These are phyloP conservation scores for Penicilliopsis zonata DNA, from an alignment of 495 filamentous ascomycete species.

Conservation along the genomic window DNA sequence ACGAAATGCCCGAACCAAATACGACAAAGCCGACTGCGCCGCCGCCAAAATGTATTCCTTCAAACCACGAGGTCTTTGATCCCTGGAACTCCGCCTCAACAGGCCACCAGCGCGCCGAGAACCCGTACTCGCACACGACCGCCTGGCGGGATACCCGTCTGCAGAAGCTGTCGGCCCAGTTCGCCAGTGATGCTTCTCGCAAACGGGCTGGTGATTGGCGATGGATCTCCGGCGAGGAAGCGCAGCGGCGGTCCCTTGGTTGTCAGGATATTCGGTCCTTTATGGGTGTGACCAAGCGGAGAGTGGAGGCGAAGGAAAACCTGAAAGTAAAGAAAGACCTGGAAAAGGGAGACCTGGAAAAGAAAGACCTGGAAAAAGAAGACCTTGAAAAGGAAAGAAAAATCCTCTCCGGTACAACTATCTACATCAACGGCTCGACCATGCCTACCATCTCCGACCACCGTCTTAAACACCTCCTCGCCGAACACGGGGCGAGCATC, in stretches of 20 bases:
- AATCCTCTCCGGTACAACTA: conserved; percentile 52
- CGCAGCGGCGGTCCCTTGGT: conserved; percentile 20
- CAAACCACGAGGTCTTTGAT: conserved; percentile 50
- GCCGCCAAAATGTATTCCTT: conserved; percentile 2
- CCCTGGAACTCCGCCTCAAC: conserved; percentile 71
- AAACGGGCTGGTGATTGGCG: conserved; percentile 5
- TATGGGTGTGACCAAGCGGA: conserved; percentile 39
- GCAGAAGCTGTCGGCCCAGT: conserved; percentile 56
- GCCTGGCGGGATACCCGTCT: conserved; percentile 62
- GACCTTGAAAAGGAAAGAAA: conserved; percentile 2
- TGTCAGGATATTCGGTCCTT: conserved; percentile 41
- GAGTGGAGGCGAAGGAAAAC: conserved; percentile 28
- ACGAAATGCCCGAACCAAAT: neutral
- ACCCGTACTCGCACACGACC: conserved; percentile 38
- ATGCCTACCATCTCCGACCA: conserved; percentile 74
- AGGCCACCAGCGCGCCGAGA: conserved; percentile 70
- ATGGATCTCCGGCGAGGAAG: conserved; percentile 6
- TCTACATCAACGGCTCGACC: conserved; percentile 88
- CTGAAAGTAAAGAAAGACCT: conserved; percentile 12
- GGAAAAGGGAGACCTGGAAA: too few species aligned
- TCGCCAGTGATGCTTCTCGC: conserved; percentile 11
- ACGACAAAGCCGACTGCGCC: conserved; percentile 1
- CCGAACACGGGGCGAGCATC: conserved; percentile 56
- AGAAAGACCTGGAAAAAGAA: too few species aligned
- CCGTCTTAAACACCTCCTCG: conserved; percentile 67